Base-by-base conservation (phyloP, 108 stramenopile species). In the Skeletonema tropicum region DNA sequence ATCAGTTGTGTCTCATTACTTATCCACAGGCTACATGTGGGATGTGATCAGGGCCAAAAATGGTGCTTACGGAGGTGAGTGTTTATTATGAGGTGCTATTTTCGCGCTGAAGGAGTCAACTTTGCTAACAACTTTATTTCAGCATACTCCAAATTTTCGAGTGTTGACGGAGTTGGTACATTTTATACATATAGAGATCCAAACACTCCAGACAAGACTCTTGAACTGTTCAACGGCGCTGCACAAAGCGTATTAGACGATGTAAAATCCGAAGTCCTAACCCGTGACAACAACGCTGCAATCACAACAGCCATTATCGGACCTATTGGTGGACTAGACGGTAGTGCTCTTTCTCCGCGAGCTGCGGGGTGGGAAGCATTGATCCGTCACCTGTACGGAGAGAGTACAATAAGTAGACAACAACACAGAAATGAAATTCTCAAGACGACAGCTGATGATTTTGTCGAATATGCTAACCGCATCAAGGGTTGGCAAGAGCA, bases 291-390 rank as follows among this genome's bases (percentile, higher is more conserved):
- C 21, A 66, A 83, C 57, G 86, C 79, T 42, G 88, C 89, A 41
- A 84, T 88, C 46, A 69, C 78, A 6, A 77, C 82, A 13, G 85
- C 85, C 23, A 81, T 93, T 21, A 85, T 96, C 49, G 96, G 95
- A 15, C 75, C 93, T 5, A 90, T 98, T 71, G 96, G 93, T 14
- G 83, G 83, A 11, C 70, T 97, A 42, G 97, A 98, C 72, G 87
- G 88, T 5, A 80, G 84, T 5, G 92, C 94, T 30, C 74, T 85
- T 30, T 75, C 87, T 48, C 83, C 95, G 6, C 78, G 90, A 64
- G 46, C 70, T 36, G 84, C 88, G 60, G 97, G 96, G 0, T 88
- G 76, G 71, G 46, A 68, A 11, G 83, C 91, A 23, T 66, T 98
- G 14, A 65, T 83, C 10, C 82, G 87, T 6, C 89, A 86, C 66